These are phyloP conservation scores for Leucogyrophana mollusca DNA, from an alignment of 768 basidiomycete genomes.

Conservation along the genomic window DNA sequence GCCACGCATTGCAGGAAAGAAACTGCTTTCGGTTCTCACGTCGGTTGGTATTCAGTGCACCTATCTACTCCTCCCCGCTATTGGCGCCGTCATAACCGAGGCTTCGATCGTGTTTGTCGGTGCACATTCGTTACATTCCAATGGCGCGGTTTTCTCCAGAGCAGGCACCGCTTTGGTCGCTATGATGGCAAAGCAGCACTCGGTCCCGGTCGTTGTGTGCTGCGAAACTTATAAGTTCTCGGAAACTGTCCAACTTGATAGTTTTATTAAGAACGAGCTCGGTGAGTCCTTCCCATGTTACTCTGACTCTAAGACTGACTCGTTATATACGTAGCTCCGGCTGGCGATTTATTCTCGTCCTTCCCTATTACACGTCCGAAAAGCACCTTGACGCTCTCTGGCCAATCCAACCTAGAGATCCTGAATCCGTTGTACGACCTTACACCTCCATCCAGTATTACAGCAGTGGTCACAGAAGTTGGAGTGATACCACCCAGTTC, in stretches of 20 bases:
- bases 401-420: conserved; percentile 62
- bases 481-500: conserved; percentile 93
- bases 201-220: conserved; percentile 92
- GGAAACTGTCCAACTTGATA: conserved; percentile 88
- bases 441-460: conserved; percentile 88
- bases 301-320: neutral
- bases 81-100: conserved; percentile 76
- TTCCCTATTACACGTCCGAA: conserved; percentile 8
- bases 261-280: conserved; percentile 94
- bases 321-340: conserved; percentile 21
- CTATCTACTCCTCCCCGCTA: conserved; percentile 86
- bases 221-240: conserved; percentile 99
- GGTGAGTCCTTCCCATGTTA: conserved; percentile 46
- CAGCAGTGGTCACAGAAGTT: conserved; percentile 96
- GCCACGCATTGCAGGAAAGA: conserved; percentile 59
- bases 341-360: conserved; percentile 20
- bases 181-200: conserved; percentile 90
- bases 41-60: conserved; percentile 76
- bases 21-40: conserved; percentile 68
- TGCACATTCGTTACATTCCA: conserved; percentile 91
- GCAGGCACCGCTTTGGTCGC: conserved; percentile 95
- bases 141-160: conserved; percentile 90
- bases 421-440: conserved; percentile 92
- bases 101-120: conserved; percentile 87
- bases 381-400: conserved; percentile 16